Base-by-base conservation (phyloP, 2,329 filamentous ascomycete species). In the Phaeosphaeriaceae sp. region DNA sequence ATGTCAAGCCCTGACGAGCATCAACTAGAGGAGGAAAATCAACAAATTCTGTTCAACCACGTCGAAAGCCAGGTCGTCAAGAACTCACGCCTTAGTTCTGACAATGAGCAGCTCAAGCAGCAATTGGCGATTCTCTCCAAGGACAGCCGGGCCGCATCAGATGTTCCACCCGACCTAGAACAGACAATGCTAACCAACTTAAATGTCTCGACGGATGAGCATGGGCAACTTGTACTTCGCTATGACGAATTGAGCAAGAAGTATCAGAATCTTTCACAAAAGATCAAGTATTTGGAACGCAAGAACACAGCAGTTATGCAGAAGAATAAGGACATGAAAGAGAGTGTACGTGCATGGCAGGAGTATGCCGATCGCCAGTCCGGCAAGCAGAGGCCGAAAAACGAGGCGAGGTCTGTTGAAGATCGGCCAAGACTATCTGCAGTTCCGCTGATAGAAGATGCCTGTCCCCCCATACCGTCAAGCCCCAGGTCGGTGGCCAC, bases 291-390 rank as follows among this genome's bases (percentile, higher is more conserved):
- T 48, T 57, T 72, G 9, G 68, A 76, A 42, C 72, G 65, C 53
- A 76, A 76, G 60, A 76, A 75, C 40, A 61, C 53, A 2, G 59
- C 54, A 41, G 76, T 73, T 47, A 77, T 70, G 71, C 62, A 71
- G 46, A 74, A 76, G 53, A 76, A 78, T 52, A 72, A 67, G 46
- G 70, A 77, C 2, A 78, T 79, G 68, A 81, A 81, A 53, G 69
- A 77, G 15, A 76, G 61, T 33, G 75, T 77, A 7, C 73, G 68
- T 44, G 71, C 71, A 25, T 79, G 77, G 77, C 74, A 76, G 56
- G 66, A 72, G 21, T 78, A 76, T 46, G 68, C 64, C 45, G 73
- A 77, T 51, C 72, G 68, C 11, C 67, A 75, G 25, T 59, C 64
- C 4, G 68, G 63, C 17, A 70, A 66, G 33, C 66, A 64, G 33